Evolutionary conservation across 495 filamentous ascomycete species (phyloP).

Genomic region (Lasiosphaeria miniovina): DNA sequence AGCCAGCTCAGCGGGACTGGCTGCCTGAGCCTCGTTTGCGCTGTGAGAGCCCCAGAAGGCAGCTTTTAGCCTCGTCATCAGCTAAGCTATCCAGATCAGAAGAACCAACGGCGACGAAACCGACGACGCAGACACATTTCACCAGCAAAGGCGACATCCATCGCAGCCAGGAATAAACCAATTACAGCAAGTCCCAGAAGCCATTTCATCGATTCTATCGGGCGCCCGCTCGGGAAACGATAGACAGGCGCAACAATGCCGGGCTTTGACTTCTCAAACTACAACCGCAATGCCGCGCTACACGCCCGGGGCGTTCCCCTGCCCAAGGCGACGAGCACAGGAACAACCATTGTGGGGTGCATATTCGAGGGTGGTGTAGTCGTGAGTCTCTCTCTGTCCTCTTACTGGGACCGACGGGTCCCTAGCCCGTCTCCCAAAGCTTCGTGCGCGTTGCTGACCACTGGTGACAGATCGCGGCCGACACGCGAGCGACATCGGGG

Average conservation of each 20-base stretch:
- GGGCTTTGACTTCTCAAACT: conserved; percentile 99
- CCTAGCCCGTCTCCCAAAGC: background rate
- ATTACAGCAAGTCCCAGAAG: background rate
- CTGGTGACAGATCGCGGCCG: conserved; percentile 76
- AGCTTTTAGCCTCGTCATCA: conserved; percentile 42
- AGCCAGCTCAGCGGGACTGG: conserved; percentile 1
- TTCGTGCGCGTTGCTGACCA: background rate
- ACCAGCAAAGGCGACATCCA: background rate
- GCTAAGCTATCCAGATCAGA: conserved; percentile 16
- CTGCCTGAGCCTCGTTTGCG: conserved; percentile 8
- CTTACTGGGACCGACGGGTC: background rate
- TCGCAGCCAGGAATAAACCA: background rate
- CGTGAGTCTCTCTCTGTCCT: conserved; percentile 48
- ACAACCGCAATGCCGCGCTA: conserved; percentile 94
- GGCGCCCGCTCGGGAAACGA: conserved; percentile 4
- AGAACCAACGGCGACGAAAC: background rate
- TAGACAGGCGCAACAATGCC: conserved; percentile 61
- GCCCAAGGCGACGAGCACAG: conserved; percentile 96
- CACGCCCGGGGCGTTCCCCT: conserved; percentile 90
- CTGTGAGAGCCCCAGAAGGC: conserved; percentile 27
- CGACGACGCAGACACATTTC: background rate
- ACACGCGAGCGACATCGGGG: conserved; percentile 95
- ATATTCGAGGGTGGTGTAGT: conserved; percentile 96
- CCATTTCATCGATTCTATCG: conserved; percentile 2
- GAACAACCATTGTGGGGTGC: conserved; percentile 98